These are phyloP conservation scores for Chytridium lagenaria DNA, from an alignment of 371 early-diverging fungal genomes.

Conservation along the genomic window DNA sequence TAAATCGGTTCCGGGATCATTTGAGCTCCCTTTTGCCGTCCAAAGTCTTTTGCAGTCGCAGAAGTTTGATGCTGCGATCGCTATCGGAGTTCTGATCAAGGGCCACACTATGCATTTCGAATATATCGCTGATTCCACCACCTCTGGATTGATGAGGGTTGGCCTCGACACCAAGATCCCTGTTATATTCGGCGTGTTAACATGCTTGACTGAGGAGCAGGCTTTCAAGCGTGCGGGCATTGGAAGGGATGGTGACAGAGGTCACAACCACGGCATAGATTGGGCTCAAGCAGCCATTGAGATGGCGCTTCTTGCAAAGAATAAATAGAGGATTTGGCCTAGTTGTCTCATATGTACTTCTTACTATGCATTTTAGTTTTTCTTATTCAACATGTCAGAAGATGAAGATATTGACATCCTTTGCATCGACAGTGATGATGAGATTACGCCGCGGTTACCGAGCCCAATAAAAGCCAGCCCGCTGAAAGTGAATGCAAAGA, in stretches of 20 bases:
- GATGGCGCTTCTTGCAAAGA: constrained; percentile 60
- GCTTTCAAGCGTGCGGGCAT: constrained; percentile 80
- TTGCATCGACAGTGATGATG: background rate
- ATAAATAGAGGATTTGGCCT: background rate
- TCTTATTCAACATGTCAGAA: background rate
- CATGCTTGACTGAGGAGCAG: constrained; percentile 93
- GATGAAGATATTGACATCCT: background rate
- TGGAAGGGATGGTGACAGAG: constrained; percentile 54
- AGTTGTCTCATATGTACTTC: background rate
- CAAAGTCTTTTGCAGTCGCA: constrained; percentile 64
- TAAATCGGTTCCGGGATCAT: constrained; percentile 88
- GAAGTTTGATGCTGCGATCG: constrained; percentile 82
- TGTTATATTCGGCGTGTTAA: constrained; percentile 94
- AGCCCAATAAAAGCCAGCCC: too few relatives aligned
- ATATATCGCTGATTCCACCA: constrained; percentile 92
- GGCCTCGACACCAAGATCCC: constrained; percentile 88
- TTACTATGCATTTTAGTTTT: background rate
- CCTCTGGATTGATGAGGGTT: constrained; percentile 91
- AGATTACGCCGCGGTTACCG: too few relatives aligned
- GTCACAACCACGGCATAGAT: constrained; percentile 93
- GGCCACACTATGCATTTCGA: constrained; percentile 97
- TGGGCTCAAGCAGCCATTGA: constrained; percentile 99
- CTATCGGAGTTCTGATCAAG: constrained; percentile 96
- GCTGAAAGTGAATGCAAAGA: too few relatives aligned
- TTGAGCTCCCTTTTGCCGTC: constrained; percentile 93